These are phyloP conservation scores for Fusarium anthophilum DNA, from an alignment of 2,329 filamentous ascomycete genomes.

Conservation along the genomic window DNA sequence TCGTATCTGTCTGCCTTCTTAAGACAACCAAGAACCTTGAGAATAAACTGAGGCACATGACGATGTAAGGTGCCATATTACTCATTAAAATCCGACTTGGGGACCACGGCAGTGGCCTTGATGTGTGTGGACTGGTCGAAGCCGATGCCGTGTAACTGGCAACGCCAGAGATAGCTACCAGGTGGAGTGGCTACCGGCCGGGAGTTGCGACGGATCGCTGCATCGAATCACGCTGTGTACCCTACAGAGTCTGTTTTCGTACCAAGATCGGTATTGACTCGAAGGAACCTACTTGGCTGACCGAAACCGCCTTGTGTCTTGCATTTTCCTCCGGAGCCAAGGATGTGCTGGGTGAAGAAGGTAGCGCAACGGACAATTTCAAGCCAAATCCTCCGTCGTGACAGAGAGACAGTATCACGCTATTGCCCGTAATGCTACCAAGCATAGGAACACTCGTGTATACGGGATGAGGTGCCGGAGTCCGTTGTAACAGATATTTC, in stretches of 20 bases:
- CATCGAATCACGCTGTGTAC: slow-evolving; percentile 10
- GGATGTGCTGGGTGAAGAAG: not conserved
- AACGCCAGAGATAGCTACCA: not conserved
- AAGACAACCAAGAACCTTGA: slow-evolving; percentile 22
- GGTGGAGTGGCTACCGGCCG: slow-evolving; percentile 1
- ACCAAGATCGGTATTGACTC: slow-evolving; percentile 9
- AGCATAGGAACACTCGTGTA: not conserved
- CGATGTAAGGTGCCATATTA: slow-evolving; percentile 20
- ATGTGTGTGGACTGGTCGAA: slow-evolving; percentile 16
- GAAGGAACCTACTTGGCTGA: not conserved
- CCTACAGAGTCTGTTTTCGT: not conserved
- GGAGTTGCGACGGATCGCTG: not conserved
- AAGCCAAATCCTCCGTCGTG: not conserved
- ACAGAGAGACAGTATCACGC: not conserved
- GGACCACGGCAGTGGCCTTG: not conserved
- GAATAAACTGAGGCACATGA: slow-evolving; percentile 23
- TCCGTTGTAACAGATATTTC: slow-evolving; percentile 5
- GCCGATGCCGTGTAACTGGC: slow-evolving; percentile 32
- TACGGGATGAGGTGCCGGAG: not conserved
- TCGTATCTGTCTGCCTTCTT: slow-evolving; percentile 20
- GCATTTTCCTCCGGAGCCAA: not conserved
- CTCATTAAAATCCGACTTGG: not conserved
- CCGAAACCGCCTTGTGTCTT: not conserved
- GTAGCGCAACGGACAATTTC: not conserved
- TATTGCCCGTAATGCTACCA: slow-evolving; percentile 1